Base-by-base conservation (phyloP, 345 rosid genomes). In the Bruguiera gymnorhiza region DNA sequence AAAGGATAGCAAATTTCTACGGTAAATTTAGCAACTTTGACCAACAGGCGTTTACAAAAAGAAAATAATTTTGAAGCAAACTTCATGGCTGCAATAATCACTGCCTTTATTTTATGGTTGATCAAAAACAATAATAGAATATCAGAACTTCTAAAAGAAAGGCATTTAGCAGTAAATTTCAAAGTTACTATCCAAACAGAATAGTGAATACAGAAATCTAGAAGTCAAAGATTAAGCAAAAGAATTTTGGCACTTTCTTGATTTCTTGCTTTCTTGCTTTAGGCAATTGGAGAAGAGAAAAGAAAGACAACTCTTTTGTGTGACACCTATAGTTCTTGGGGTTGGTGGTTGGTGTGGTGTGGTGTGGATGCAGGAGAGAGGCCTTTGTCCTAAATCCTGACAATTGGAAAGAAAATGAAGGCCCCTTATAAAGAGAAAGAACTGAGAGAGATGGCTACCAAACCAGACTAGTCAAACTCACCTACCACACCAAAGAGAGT, bases 391-490 rank as follows among this genome's bases (percentile, higher is more conserved):
- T 43, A 4, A 43, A 11, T 23, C 59, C 59, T 55, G 59, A 55
- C 23, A 16, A 7, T 23, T 0, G 2, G 6, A 23, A 5, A 9
- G 59, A 68, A 36, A 58, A 27, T n/a, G 36, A 37, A 21, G 8
- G 66, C 62, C 59, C 7, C 0, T 56, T 55, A 69, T 43, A 32
- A 61, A n/a, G 61, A 48, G 30, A 48, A 58, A 5, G 34, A 23
- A 55, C 21, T 23, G 59, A 26, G 29, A 23, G 30, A 8, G 46
- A 24, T 67, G 80, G 73, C 69, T 19, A 73, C 77, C 81, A 73
- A 70, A 78, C 81, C 68, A 64, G 81, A 65, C 77, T 65, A 4
- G 71, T 73, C 77, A 73, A 65, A 46, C 48, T 43, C 69, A 78
- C 81, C 78, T 66, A 78, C 59, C 11, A 69, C 78, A 43, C 59